Conservation (phyloP, 805 yeast species). For the Candida insectorum region DNA sequence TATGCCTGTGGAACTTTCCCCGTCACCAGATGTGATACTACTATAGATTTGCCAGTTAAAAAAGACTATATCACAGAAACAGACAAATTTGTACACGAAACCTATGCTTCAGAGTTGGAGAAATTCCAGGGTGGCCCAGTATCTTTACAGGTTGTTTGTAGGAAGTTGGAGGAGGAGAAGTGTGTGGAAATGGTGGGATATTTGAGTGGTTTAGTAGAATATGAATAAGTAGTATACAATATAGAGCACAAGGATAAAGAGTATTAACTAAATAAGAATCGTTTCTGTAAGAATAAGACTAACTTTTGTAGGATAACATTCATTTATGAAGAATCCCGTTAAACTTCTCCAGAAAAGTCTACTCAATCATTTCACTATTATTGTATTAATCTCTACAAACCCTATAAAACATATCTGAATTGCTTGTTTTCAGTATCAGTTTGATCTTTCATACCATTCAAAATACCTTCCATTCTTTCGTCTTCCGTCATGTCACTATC, state of each 20-base stretch:
- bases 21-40: constrained; percentile 34
- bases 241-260: too few species aligned
- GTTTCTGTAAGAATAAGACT: too few species aligned
- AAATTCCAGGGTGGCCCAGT: constrained; percentile 5
- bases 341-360: too few species aligned
- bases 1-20: constrained; percentile 39
- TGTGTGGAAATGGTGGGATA: constrained; percentile 3
- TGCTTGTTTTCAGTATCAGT: constrained; percentile 24
- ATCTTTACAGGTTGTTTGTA: constrained; percentile 5
- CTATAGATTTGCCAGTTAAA: constrained; percentile 5
- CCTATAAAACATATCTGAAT: constrained; percentile 18
- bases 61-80: constrained; percentile 6
- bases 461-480: constrained; percentile 21
- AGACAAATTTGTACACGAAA: constrained; percentile 9
- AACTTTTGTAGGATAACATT: too few species aligned
- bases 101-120: constrained; percentile 4
- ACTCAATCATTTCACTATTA: too few species aligned
- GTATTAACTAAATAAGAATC: too few species aligned
- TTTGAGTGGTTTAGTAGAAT: neutral
- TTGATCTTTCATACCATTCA: constrained; percentile 27
- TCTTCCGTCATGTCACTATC: constrained; percentile 12
- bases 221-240: neutral
- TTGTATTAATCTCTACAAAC: too few species aligned
- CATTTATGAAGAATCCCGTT: too few species aligned
- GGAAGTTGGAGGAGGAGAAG: constrained; percentile 5